These are phyloP conservation scores for Apophysomyces trapeziformis DNA, from an alignment of 371 early-diverging fungal species.

Conservation along the genomic window DNA sequence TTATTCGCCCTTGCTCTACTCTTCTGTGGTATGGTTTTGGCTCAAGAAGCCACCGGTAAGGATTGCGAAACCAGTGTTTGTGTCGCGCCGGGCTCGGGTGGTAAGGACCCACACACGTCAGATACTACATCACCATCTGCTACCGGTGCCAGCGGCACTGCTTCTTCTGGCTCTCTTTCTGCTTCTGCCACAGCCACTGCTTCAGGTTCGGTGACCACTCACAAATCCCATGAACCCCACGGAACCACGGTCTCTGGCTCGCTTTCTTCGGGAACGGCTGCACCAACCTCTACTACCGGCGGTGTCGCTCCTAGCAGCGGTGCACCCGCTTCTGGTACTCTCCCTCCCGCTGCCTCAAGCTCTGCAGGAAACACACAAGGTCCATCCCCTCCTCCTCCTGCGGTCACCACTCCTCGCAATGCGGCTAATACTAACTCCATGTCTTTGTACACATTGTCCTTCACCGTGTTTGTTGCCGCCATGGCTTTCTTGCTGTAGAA, in stretches of 20 bases:
- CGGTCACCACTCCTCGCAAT: neutral
- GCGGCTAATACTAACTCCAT: neutral
- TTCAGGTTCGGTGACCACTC: neutral
- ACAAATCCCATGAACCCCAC: no score
- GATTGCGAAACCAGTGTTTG: neutral
- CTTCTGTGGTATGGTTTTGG: neutral
- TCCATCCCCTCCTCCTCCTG: neutral
- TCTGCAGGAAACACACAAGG: neutral
- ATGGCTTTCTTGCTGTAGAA: neutral
- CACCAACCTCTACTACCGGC: neutral
- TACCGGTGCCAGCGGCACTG: neutral
- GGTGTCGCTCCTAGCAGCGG: neutral
- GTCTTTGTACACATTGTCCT: neutral
- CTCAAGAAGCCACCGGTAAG: neutral
- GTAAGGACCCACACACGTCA: neutral
- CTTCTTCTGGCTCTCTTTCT: neutral
- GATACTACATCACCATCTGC: neutral
- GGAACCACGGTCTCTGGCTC: no score
- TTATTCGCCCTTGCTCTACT: neutral
- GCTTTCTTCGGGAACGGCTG: neutral
- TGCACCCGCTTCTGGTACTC: neutral
- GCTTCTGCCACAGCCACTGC: neutral
- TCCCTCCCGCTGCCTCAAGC: neutral
- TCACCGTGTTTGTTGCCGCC: neutral
- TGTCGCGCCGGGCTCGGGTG: neutral